These are phyloP conservation scores for Candida ascalaphidarum DNA, from an alignment of 805 yeast species.

Conservation along the genomic window DNA sequence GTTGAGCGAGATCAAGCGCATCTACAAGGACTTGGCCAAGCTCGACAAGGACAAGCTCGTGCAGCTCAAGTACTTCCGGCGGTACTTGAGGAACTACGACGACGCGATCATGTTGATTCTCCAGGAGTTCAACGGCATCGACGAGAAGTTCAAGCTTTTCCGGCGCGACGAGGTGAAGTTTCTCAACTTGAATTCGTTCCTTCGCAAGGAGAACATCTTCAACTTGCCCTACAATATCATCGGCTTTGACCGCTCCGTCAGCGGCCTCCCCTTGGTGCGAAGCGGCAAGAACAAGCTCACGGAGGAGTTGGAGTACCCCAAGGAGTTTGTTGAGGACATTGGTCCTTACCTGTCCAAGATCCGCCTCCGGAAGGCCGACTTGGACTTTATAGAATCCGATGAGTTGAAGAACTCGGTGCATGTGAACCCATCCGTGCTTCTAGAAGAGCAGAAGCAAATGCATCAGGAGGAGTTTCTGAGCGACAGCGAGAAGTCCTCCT, in stretches of 20 bases:
- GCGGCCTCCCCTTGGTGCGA: slow-evolving; percentile 27
- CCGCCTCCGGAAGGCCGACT: slow-evolving; percentile 26
- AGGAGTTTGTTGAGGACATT: slow-evolving; percentile 31
- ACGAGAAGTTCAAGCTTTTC: slow-evolving; percentile 26
- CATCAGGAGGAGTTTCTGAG: too few relatives aligned
- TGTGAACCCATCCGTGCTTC: slow-evolving; percentile 7
- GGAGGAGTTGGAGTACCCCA: slow-evolving; percentile 19
- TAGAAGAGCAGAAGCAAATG: not conserved
- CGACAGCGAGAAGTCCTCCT: too few relatives aligned
- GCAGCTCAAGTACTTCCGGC: slow-evolving; percentile 27
- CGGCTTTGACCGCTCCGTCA: slow-evolving; percentile 31
- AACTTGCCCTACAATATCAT: slow-evolving; percentile 29
- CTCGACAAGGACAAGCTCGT: slow-evolving; percentile 29
- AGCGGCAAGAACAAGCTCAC: slow-evolving; percentile 13
- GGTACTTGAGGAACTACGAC: slow-evolving; percentile 21
- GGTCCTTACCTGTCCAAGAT: slow-evolving; percentile 19
- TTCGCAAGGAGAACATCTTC: slow-evolving; percentile 18
- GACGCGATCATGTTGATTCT: slow-evolving; percentile 19
- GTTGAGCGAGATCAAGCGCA: slow-evolving; percentile 17
- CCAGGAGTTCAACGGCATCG: slow-evolving; percentile 28
- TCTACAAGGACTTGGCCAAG: slow-evolving; percentile 20
- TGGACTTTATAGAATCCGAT: slow-evolving; percentile 20
- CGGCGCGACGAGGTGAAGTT: slow-evolving; percentile 25
- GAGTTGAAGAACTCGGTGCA: slow-evolving; percentile 9
- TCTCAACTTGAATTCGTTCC: slow-evolving; percentile 17